These are phyloP conservation scores for Alloteropsis angusta DNA, from an alignment of 202 grass and related monocot genomes.

Conservation along the genomic window DNA sequence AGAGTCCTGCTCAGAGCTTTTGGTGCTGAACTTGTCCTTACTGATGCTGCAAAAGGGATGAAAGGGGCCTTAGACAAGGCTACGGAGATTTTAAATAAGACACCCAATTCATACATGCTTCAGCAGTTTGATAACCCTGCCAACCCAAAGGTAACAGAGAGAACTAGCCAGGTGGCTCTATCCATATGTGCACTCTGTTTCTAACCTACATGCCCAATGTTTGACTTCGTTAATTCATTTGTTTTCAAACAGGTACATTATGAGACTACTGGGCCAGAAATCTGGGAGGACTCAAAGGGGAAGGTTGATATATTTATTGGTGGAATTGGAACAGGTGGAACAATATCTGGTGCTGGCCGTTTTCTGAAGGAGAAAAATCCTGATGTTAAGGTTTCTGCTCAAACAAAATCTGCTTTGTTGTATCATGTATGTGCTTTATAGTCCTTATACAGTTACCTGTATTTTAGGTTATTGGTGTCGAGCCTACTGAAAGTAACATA, in stretches of 20 bases:
- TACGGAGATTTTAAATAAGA: slow-evolving; percentile 64
- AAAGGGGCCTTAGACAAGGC: slow-evolving; percentile 82
- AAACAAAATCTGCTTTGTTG: background rate
- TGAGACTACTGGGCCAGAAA: slow-evolving; percentile 89
- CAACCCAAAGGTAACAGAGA: slow-evolving; percentile 65
- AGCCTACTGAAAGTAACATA: slow-evolving; percentile 89
- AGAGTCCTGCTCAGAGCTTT: slow-evolving; percentile 86
- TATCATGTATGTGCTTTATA: background rate
- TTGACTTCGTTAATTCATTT: background rate
- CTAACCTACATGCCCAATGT: background rate
- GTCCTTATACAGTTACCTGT: slow-evolving; percentile 21
- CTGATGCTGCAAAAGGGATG: slow-evolving; percentile 89
- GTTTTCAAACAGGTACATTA: slow-evolving; percentile 67
- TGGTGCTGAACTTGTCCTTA: slow-evolving; percentile 82
- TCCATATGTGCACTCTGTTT: background rate
- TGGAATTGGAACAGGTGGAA: slow-evolving; percentile 87
- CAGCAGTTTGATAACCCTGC: slow-evolving; percentile 90
- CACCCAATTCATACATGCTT: slow-evolving; percentile 70
- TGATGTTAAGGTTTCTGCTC: slow-evolving; percentile 61
- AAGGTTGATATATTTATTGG: slow-evolving; percentile 92
- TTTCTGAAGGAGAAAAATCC: slow-evolving; percentile 84
- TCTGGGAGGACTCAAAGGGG: slow-evolving; percentile 94
- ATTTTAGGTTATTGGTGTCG: slow-evolving; percentile 76
- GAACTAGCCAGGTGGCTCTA: background rate
- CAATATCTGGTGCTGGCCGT: slow-evolving; percentile 72